Percentiles rank a stretch among this genome's conserved stretches.
phyloP scores from a whole-genome alignment of 306 rosid genomes.

The Quercus parvula region DNA sequence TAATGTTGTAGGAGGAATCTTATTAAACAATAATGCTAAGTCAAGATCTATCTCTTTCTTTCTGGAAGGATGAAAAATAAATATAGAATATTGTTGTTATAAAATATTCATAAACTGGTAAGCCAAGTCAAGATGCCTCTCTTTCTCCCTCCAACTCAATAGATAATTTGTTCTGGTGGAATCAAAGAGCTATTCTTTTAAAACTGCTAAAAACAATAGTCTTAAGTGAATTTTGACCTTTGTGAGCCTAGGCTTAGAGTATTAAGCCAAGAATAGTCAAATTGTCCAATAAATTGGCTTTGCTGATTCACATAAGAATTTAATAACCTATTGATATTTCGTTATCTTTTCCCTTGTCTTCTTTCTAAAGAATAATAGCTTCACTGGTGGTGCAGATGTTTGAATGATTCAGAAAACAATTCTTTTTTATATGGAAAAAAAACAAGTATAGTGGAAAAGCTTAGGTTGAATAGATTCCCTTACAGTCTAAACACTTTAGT shows the following conservation, averaged over 20 bases:
- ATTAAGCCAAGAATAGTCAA: conserved; percentile 8
- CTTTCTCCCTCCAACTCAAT: background rate
- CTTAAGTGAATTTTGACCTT: conserved; percentile 18
- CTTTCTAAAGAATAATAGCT: conserved; percentile 14
- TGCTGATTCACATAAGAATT: conserved; percentile 12
- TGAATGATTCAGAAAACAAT: conserved; percentile 12
- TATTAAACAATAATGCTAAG: no score
- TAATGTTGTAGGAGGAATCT: no score
- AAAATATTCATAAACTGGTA: background rate
- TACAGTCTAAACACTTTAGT: conserved; percentile 30
- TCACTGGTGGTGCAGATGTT: conserved; percentile 19
- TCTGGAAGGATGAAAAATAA: background rate
- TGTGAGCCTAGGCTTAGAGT: conserved; percentile 1
- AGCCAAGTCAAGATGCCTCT: conserved; percentile 4
- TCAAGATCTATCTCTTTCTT: background rate
- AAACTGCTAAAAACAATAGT: background rate
- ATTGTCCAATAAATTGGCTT: conserved; percentile 1
- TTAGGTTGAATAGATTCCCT: conserved; percentile 29
- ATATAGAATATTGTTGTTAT: background rate
- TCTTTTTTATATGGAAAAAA: background rate
- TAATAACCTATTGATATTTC: background rate
- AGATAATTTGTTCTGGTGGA: background rate
- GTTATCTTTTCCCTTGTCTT: conserved; percentile 11
- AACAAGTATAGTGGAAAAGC: background rate
- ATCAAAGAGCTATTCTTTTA: conserved; percentile 3